Base-by-base conservation (phyloP, 768 basidiomycete genomes). In the Mycena epipterygia region DNA sequence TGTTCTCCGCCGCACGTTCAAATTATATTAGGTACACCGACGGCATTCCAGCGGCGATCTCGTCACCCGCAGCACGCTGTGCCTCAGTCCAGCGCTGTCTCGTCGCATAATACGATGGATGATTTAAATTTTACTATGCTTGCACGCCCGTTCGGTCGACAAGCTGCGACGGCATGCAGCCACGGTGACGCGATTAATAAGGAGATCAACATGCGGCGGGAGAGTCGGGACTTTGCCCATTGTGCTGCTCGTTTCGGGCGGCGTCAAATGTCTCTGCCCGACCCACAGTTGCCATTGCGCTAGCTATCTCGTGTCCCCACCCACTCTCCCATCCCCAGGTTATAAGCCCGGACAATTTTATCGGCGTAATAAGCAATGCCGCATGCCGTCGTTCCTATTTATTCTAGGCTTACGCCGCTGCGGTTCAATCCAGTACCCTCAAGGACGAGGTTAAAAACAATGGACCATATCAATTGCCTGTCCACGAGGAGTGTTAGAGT, bases 401-500 rank as follows among this genome's bases (percentile, higher is more conserved):
- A 6, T 14, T 6, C 21, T 23, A 27, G 8, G 7, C 5, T 9
- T 23, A 11, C 13, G n/a, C 14, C 13, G 46, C 21, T 23, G 25
- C 8, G 3, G 33, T 57, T 27, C 55, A 57, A 37, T 57, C 33
- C 33, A 25, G 55, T 17, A 57, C 23, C 25, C 9, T 39, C 57
- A 60, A 32, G 5, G 30, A 60, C 16, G 41, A 60, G 23, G 30
- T 17, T 46, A 46, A 60, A 33, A 27, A 30, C 30, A 46, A 12
- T 23, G 41, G 25, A 27, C 39, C 11, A 42, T 42, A 42, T 30
- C 2, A 55, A 64, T 46, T 11, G n/a, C 30, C 52, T 23, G n/a
- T 16, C 17, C 63, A 53, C 63, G 52, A 53, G 39, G 52, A 52
- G 27, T n/a, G n/a, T n/a, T n/a, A n/a, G n/a, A n/a, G n/a, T n/a